These are phyloP conservation scores for Rubroshorea leprosula DNA, from an alignment of 345 rosid genomes.

Conservation along the genomic window DNA sequence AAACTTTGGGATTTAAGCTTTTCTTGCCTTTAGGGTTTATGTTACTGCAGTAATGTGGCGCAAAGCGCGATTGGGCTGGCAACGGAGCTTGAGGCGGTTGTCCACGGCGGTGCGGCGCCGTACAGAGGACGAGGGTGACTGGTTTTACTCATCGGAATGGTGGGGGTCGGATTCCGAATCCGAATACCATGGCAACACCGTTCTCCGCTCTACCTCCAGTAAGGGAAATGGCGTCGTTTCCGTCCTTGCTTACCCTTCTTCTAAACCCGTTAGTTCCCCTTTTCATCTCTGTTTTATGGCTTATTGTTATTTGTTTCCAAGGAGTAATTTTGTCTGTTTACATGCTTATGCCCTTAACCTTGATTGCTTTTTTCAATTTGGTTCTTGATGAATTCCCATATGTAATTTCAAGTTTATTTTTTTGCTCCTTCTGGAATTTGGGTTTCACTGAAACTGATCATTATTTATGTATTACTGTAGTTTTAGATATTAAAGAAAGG, in stretches of 20 bases:
- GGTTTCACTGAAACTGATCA: too few species aligned
- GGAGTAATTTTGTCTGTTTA: background rate
- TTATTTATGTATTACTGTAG: too few species aligned
- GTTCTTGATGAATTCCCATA: background rate
- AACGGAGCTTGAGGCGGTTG: slow-evolving; percentile 33
- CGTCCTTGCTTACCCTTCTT: slow-evolving; percentile 61
- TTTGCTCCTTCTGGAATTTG: too few species aligned
- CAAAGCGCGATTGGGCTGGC: slow-evolving; percentile 17
- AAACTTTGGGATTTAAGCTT: slow-evolving; percentile 12
- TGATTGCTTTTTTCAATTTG: too few species aligned
- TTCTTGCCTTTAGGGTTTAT: background rate
- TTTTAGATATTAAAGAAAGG: background rate
- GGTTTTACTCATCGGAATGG: slow-evolving; percentile 84
- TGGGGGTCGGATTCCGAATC: slow-evolving; percentile 52
- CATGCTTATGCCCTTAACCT: background rate
- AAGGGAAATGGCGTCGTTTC: slow-evolving; percentile 84
- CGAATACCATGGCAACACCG: slow-evolving; percentile 31
- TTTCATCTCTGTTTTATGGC: background rate
- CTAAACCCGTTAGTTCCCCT: slow-evolving; percentile 63
- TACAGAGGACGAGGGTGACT: slow-evolving; percentile 77
- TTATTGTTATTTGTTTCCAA: background rate
- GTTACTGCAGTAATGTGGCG: slow-evolving; percentile 21
- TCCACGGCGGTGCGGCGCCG: slow-evolving; percentile 29
- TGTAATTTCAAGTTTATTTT: background rate
- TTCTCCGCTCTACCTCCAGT: slow-evolving; percentile 46